Base-by-base conservation (phyloP, 1,284 basidiomycete genomes). In the Tilletiopsis washingtonensis region DNA sequence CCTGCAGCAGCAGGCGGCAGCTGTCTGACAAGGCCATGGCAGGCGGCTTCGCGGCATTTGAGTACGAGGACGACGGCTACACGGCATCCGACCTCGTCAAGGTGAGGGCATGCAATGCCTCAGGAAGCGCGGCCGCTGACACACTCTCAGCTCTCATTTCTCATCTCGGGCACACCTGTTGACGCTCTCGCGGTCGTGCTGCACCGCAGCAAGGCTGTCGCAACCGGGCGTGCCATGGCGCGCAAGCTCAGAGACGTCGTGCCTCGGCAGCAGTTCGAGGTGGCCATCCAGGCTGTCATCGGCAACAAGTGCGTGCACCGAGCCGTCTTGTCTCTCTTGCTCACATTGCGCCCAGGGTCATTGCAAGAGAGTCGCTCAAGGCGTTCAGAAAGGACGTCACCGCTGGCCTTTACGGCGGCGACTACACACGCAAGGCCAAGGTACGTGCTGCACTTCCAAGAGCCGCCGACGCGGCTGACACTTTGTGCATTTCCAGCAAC, bases 351-450 rank as follows among this genome's bases (percentile, higher is more conserved):
- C 29, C 29, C n/a, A 34, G 29, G 29, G 81, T 96, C 48, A 81
- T 97, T 44, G 88, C 93, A 3, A 81, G 91, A 43, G 91, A 94
- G 73, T 91, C 76, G 61, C 64, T 61, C 51, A 59, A 54, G 21
- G 62, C 66, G 25, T 69, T 62, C 40, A 29, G 60, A 4, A 61
- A 93, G 51, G 93, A 98, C 64, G 93, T 98, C 21, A 94, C 91
- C 0, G 90, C 90, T 14, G 91, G 91, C 0, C 75, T 96, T 39
- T 94, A 94, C 66, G 90, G 90, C 72, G 89, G 89, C 81, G n/a
- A n/a, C n/a, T n/a, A n/a, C n/a, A n/a, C n/a, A n/a, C n/a, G n/a
- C n/a, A n/a, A n/a, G n/a, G n/a, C n/a, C n/a, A n/a, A n/a, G n/a
- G n/a, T n/a, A n/a, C n/a, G n/a, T n/a, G n/a, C n/a, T n/a, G n/a